Conservation (phyloP, 306 rosid species). For the Hippophae gyantsensis region DNA sequence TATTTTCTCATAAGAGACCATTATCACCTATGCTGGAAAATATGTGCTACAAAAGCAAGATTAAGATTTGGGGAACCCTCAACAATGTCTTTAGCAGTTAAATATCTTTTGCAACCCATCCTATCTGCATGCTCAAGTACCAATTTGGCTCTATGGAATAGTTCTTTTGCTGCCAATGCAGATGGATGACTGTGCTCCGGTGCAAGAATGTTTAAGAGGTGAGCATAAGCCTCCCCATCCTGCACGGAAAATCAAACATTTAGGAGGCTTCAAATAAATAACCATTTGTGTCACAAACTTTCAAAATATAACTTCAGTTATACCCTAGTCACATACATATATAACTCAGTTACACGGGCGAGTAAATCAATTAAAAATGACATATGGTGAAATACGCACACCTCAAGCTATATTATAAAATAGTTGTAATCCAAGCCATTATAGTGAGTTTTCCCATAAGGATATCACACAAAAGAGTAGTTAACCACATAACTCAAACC, state of each 20-base stretch:
- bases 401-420: no score
- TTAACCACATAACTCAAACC: no score
- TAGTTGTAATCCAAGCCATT: no score
- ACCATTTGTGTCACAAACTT: no score
- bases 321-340: no score
- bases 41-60: slow-evolving; percentile 92
- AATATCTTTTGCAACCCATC: slow-evolving; percentile 93
- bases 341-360: no score
- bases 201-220: slow-evolving; percentile 85
- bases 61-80: slow-evolving; percentile 99
- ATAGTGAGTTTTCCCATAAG: no score
- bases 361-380: no score
- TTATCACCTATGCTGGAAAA: slow-evolving; percentile 88
- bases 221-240: slow-evolving; percentile 96
- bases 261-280: background rate
- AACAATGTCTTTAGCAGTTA: slow-evolving; percentile 83
- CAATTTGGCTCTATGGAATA: slow-evolving; percentile 76
- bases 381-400: no score
- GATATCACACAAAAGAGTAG: no score
- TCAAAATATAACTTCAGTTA: no score
- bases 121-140: slow-evolving; percentile 86
- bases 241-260: slow-evolving; percentile 19
- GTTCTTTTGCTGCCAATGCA: slow-evolving; percentile 53
- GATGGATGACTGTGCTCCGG: slow-evolving; percentile 79
- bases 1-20: background rate